phyloP scores from a whole-genome alignment of 2,329 filamentous ascomycete species.

The Cladosporium sp. region DNA sequence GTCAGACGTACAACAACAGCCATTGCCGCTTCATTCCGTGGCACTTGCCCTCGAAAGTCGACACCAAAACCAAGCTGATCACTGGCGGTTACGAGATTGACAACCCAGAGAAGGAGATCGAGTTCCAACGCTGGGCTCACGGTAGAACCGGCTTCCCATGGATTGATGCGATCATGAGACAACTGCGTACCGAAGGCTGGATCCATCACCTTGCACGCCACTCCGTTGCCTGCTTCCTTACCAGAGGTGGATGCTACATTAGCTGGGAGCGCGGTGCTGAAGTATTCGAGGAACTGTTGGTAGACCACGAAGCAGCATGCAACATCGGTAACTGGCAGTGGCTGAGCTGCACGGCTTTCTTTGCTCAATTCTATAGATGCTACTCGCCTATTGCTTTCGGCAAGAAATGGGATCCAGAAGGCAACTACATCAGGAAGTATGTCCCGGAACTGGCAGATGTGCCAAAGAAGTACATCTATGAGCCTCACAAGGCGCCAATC shows the following conservation, averaged over 20 bases:
- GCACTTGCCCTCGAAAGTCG: conserved; percentile 64
- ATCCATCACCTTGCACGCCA: conserved; percentile 76
- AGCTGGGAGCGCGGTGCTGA: conserved; percentile 75
- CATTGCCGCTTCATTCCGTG: conserved; percentile 72
- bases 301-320: conserved; percentile 71
- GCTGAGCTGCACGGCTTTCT: conserved; percentile 73
- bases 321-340: conserved; percentile 77
- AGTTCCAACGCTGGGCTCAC: conserved; percentile 65
- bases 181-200: conserved; percentile 68
- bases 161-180: conserved; percentile 77
- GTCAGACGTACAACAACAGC: conserved; percentile 61
- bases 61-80: conserved; percentile 43
- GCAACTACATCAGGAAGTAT: conserved; percentile 59
- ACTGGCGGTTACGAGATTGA: conserved; percentile 64
- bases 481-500: conserved; percentile 71
- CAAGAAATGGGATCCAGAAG: conserved; percentile 70
- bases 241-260: conserved; percentile 71
- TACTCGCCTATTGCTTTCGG: conserved; percentile 69
- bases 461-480: conserved; percentile 69
- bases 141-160: conserved; percentile 73
- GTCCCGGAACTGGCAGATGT: conserved; percentile 62
- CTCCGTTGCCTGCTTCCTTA: conserved; percentile 77
- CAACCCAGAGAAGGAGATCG: conserved; percentile 56
- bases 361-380: conserved; percentile 65
- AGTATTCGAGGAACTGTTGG: conserved; percentile 70